These are phyloP conservation scores for Stromatinia cepivora DNA, from an alignment of 2,329 filamentous ascomycete species.

Conservation along the genomic window DNA sequence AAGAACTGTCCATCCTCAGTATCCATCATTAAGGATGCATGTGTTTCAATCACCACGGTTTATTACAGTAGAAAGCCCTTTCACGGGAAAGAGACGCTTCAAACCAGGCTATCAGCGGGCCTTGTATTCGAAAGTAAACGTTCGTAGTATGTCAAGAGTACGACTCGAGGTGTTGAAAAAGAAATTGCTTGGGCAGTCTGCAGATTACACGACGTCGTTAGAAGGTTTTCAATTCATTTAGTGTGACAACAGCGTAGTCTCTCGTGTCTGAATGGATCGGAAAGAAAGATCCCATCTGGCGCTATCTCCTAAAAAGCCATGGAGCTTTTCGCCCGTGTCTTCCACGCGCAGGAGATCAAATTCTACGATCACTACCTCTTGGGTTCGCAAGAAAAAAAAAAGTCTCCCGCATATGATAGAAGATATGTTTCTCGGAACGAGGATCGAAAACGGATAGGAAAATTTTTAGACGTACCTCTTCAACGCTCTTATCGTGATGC, in stretches of 20 bases:
- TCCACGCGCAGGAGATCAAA: slow-evolving; percentile 13
- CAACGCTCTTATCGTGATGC: slow-evolving; percentile 30
- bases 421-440: slow-evolving; percentile 18
- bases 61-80: slow-evolving; percentile 33
- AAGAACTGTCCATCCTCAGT: slow-evolving; percentile 89
- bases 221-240: slow-evolving; percentile 28
- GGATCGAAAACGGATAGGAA: slow-evolving; percentile 14
- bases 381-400: slow-evolving; percentile 25
- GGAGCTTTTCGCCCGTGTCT: slow-evolving; percentile 20
- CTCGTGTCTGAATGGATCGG: slow-evolving; percentile 14
- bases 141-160: slow-evolving; percentile 29
- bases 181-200: slow-evolving; percentile 32
- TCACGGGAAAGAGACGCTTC: slow-evolving; percentile 28
- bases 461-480: slow-evolving; percentile 29
- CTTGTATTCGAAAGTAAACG: slow-evolving; percentile 33
- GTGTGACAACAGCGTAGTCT: slow-evolving; percentile 22
- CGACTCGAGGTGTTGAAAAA: slow-evolving; percentile 29
- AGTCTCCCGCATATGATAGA: slow-evolving; percentile 20
- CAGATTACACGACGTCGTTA: slow-evolving; percentile 34
- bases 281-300: slow-evolving; percentile 21
- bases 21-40: slow-evolving; percentile 55
- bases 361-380: slow-evolving; percentile 14
- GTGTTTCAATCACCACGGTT: slow-evolving; percentile 30
- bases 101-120: slow-evolving; percentile 32
- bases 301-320: slow-evolving; percentile 16